Base-by-base conservation (phyloP, 345 rosid species). In the Salix purpurea region DNA sequence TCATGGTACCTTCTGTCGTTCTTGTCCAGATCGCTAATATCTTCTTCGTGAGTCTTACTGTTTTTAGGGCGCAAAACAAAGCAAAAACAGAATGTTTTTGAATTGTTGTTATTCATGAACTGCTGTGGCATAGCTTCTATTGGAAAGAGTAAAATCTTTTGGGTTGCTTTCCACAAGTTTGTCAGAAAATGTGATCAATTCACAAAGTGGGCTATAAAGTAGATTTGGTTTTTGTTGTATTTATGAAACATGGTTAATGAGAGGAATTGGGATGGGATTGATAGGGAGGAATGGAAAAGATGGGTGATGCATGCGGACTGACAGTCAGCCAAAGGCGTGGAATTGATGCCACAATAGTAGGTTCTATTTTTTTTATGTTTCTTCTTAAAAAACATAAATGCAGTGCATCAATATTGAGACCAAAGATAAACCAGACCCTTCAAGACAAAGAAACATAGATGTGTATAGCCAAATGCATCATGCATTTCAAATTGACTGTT, bases 21-120 rank as follows among this genome's bases (percentile, higher is more conserved):
- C 97, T 92, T 91, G 97, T 96, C 97, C 82, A 86, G 99, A 93
- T 92, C 96, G 99, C 96, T 96, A 96, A 76, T 93, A 71, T 78
- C 91, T 81, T 83, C 87, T 91, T 91, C 90, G 99, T 93, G 97
- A 91, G 91, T 93, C 86, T 88, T 87, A 83, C 87, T 75, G 79
- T 85, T 84, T 85, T 80, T 88, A 85, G 88, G 93, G 84, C 64
- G 56, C 65, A 72, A 34, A 79, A 16, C 48, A 76, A 80, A 71
- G 23, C 30, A 24, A 70, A 44, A 73, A 61, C 44, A 21, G 62
- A 56, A 56, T 76, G 64, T 71, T 68, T 72, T 70, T 65, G 56
- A 52, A 32, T 42, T 73, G 36, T 80, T 81, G 76, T 78, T 71
- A 76, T 79, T 73, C 74, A 50, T 50, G 14, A 8, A 30, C 37